phyloP scores from a whole-genome alignment of 129 eudicot species.

The Pittosporum tobira region DNA sequence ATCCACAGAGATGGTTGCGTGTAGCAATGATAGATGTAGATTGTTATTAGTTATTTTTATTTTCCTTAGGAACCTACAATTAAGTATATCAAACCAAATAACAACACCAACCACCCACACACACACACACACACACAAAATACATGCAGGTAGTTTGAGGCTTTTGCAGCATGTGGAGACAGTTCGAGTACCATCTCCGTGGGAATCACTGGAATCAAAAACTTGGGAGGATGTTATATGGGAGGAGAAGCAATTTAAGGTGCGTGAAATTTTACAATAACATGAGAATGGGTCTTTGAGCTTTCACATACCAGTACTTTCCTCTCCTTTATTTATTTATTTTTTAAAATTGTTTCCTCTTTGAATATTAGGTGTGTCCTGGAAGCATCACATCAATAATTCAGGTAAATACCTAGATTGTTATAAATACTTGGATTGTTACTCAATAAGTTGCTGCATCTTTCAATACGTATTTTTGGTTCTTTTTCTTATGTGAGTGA shows the following conservation, averaged over 20 bases:
- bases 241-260: constrained; percentile 73
- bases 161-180: constrained; percentile 79
- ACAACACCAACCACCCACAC: no score
- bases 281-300: constrained; percentile 2
- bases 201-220: constrained; percentile 43
- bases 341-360: neutral
- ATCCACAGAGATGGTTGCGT: neutral
- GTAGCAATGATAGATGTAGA: neutral
- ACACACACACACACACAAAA: no score
- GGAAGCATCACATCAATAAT: constrained; percentile 61
- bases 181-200: constrained; percentile 58
- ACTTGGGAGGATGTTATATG: constrained; percentile 64
- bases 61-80: neutral
- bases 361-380: constrained; percentile 42
- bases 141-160: constrained; percentile 72
- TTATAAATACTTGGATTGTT: neutral
- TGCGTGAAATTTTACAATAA: constrained; percentile 12
- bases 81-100: no score
- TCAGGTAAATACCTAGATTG: constrained; percentile 42
- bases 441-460: neutral
- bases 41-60: neutral
- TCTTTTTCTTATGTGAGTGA: neutral
- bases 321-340: no score
- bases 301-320: neutral
- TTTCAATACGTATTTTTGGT: neutral